Evolutionary conservation across 73 alveolate species (phyloP).

Genomic region (Paramecium bursaria): DNA sequence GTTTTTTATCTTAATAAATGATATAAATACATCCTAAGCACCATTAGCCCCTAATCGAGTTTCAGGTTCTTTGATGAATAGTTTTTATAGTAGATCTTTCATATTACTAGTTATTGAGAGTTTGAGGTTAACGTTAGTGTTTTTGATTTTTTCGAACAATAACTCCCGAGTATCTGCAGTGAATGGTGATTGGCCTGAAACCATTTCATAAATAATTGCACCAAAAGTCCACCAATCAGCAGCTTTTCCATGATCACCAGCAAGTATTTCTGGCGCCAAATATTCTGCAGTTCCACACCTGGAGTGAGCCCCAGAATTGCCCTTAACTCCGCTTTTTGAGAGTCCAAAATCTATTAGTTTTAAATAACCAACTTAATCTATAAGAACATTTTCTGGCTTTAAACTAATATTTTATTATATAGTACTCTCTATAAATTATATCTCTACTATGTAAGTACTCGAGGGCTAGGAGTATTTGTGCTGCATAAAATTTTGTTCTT

Average conservation of each 20-base stretch:
- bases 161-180: constrained; percentile 88
- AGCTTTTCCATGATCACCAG: constrained; percentile 86
- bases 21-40: constrained; percentile 47
- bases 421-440: constrained; percentile 85
- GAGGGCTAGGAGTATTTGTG: constrained; percentile 77
- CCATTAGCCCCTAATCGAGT: constrained; percentile 64
- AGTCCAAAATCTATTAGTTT: constrained; percentile 66
- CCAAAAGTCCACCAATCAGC: constrained; percentile 91
- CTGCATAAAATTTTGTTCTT: constrained; percentile 83
- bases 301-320: constrained; percentile 62
- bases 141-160: constrained; percentile 77
- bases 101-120: constrained; percentile 25
- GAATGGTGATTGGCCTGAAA: constrained; percentile 94
- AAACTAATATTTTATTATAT: constrained; percentile 32
- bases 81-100: constrained; percentile 49
- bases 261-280: constrained; percentile 93
- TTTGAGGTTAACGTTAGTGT: constrained; percentile 59
- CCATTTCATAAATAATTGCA: constrained; percentile 91
- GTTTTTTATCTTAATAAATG: background rate
- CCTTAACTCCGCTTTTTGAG: constrained; percentile 51
- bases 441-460: constrained; percentile 80
- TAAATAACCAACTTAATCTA: constrained; percentile 62
- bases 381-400: constrained; percentile 66
- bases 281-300: constrained; percentile 95
- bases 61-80: constrained; percentile 62